Evolutionary conservation across 805 yeast species (phyloP).

Genomic region (Metschnikowia continentalis): DNA sequence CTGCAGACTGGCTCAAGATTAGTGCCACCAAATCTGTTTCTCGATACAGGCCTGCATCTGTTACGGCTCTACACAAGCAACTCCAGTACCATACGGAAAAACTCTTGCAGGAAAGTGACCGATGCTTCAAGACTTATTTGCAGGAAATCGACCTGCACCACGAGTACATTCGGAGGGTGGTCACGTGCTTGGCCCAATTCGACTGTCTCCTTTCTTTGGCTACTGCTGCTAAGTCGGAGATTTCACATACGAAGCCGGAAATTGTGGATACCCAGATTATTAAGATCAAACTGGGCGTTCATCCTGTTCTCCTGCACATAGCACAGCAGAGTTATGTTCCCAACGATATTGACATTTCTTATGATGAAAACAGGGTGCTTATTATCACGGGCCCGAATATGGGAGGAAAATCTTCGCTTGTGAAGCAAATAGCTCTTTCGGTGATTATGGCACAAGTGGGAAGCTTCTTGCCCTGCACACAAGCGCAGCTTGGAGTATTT

Average conservation of each 20-base stretch:
- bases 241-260: slow-evolving; percentile 9
- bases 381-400: slow-evolving; percentile 83
- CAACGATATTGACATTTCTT: slow-evolving; percentile 54
- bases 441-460: slow-evolving; percentile 78
- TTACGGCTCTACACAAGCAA: slow-evolving; percentile 46
- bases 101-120: slow-evolving; percentile 43
- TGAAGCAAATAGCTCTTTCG: slow-evolving; percentile 66
- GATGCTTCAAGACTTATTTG: slow-evolving; percentile 43
- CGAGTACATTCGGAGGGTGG: slow-evolving; percentile 21
- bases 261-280: slow-evolving; percentile 44
- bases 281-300: slow-evolving; percentile 53
- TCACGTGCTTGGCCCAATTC: slow-evolving; percentile 13
- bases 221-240: slow-evolving; percentile 3
- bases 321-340: slow-evolving; percentile 49
- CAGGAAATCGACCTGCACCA: slow-evolving; percentile 29
- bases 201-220: slow-evolving; percentile 18
- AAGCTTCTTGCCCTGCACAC: slow-evolving; percentile 64
- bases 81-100: slow-evolving; percentile 60
- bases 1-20: slow-evolving; percentile 72
- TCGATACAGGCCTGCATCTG: slow-evolving; percentile 66
- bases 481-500: slow-evolving; percentile 60
- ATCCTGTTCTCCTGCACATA: slow-evolving; percentile 61
- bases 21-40: slow-evolving; percentile 65
- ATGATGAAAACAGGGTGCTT: slow-evolving; percentile 45
- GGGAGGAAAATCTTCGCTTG: slow-evolving; percentile 84